Evolutionary conservation across 352 stramenopile species (phyloP), one percentile per base, ranked within the genome.

Genomic region (Thraustotheca clavata): DNA sequence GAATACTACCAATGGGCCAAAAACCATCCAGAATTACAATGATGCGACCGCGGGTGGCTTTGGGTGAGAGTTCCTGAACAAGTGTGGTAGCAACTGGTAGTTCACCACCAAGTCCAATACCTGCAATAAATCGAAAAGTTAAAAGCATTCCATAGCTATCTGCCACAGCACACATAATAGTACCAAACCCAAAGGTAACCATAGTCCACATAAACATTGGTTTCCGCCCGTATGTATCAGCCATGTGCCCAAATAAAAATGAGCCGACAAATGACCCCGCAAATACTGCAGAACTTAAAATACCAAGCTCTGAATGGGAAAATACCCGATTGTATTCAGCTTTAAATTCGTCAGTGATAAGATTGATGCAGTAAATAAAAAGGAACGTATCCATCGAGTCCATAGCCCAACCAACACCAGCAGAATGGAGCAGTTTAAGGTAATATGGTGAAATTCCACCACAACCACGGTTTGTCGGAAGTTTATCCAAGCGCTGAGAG

Each of bases 11-110:
- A 27, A 76, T 32, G 26, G 73, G 71, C 0, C 69, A 72, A 40
- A 79, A 78, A n/a, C 68, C 72, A 9, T 79, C 69, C 1, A 82
- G 50, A 8, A 80, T 41, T n/a, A 73, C 67, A 18, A 78, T 41
- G 14, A 74, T 36, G 4, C 71, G 67, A n/a, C 71, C 69, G 35
- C 47, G 67, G 31, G 69, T 76, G 29, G 52, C 61, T 4, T 20
- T 65, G 32, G 75, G 75, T 18, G 68, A 43, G 11, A 82, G 50
- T 59, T 82, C 75, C 31, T 74, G 70, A 32, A 80, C 55, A 1
- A 82, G 34, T 8, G 73, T 62, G 49, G 72, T 46, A 8, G 71
- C 73, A 1, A 73, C 70, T 6, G 67, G 46, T 4, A 78, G 61
- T 35, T 82, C 67, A 3, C 75, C 75, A 22, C 73, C 71, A 35